Evolutionary conservation across 2,329 filamentous ascomycete species (phyloP).

Genomic region (Fusarium mexicanum): DNA sequence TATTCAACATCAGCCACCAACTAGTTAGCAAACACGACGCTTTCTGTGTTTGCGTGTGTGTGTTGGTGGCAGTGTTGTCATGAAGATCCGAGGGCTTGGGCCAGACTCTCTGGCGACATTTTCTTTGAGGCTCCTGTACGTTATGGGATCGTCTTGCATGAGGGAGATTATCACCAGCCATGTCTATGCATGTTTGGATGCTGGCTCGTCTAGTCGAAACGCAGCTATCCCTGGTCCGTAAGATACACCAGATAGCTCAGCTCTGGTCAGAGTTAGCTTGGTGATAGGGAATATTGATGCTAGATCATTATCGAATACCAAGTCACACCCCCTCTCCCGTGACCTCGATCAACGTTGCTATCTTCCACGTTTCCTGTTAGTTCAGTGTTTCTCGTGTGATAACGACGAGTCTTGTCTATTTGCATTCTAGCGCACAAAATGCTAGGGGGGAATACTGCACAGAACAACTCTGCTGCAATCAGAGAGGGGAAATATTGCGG

Average conservation of each 20-base stretch:
- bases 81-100: conserved; percentile 28
- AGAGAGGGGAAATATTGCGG: conserved; percentile 14
- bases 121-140: conserved; percentile 12
- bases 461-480: conserved; percentile 16
- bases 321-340: conserved; percentile 33
- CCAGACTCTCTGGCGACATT: conserved; percentile 24
- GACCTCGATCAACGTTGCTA: conserved; percentile 10
- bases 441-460: conserved; percentile 19
- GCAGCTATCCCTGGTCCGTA: conserved; percentile 12
- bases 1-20: conserved; percentile 20
- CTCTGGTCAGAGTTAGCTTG: not conserved
- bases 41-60: not conserved
- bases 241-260: not conserved
- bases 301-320: not conserved
- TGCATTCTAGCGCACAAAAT: conserved; percentile 17
- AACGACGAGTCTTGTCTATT: conserved; percentile 8
- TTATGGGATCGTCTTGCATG: conserved; percentile 17
- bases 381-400: conserved; percentile 7
- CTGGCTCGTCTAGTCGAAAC: conserved; percentile 21
- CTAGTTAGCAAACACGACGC: conserved; percentile 8
- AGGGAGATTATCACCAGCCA: conserved; percentile 9
- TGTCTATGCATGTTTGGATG: conserved; percentile 8
- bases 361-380: conserved; percentile 11
- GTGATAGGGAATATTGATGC: conserved; percentile 6
- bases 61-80: conserved; percentile 4